Base-by-base conservation (phyloP, 257 asterid genomes). In the Solanum pennellii region DNA sequence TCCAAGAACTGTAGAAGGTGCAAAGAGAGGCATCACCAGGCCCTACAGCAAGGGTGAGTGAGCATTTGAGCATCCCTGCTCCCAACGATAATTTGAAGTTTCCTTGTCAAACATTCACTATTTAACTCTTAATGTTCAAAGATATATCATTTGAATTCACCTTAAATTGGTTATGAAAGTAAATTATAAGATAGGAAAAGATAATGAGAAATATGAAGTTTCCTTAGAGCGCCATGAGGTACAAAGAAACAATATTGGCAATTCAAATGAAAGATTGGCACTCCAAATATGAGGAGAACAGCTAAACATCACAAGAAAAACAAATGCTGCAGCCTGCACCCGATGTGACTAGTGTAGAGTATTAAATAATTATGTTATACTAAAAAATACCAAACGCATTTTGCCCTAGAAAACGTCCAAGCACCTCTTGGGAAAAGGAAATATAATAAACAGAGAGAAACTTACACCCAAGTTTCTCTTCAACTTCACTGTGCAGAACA, bases 381-480 rank as follows among this genome's bases (percentile, higher is more conserved):
- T 16, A 80, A 10, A 23, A 47, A 5, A 27, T 16, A 80, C 68
- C 60, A 52, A 14, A 47, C 5, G 2, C 68, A 21, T 29, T 80
- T 47, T 80, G 1, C 68, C 68, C 60, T 6, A 41, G 52, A 75
- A 11, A 75, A 41, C 23, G 41, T 41, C 21, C 83, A 41, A 76
- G 59, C 13, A 41, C 59, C 42, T 76, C 37, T 41, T 76, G 23
- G 83, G 83, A 29, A 47, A 29, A 47, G 42, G 69, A 49, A 47
- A 80, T 47, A 47, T 29, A 0, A n/a, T 27, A 29, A 10, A 10
- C 69, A 27, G 69, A 86, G 62, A 89, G 39, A 86, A 91, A 89
- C 99, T 62, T 93, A 97, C 99, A 92, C 44, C 98, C 99, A 88
- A 97, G 98, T 92, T 92, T 93, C 83, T 93, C 96, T 91, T 97